Evolutionary conservation across 352 stramenopile species (phyloP), one percentile per base, ranked within the genome.

Genomic region (Phytophthora uliginosa): DNA sequence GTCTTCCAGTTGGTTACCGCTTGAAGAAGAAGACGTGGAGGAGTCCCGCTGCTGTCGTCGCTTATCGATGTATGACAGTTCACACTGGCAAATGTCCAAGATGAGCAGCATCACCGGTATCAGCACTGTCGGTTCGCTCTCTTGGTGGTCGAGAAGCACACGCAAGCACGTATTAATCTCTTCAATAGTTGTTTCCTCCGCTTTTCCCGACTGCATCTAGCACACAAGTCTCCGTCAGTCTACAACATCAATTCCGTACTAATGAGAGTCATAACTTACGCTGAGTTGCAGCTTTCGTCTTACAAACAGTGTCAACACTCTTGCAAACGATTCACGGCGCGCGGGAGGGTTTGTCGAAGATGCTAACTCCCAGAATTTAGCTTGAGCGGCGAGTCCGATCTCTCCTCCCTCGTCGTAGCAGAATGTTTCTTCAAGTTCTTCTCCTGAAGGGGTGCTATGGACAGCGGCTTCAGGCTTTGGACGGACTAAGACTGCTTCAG

Each of bases 341-440:
- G 10, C 38, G 13, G 36, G 7, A 12, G 73, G 71, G 9, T 59
- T 74, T 24, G 45, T 68, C 6, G 60, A 66, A 24, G 55, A 60
- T 3, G 65, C 58, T 34, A 91, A 63, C n/a, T 77, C 65, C 81
- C 83, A 89, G 28, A 89, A 81, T 34, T 61, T 74, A 5, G 57
- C 47, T 50, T 85, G 75, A 1, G 81, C 83, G 26, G 76, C 72
- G 3, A 74, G 24, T n/a, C 79, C 74, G 34, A 91, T 76, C 10
- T 79, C 75, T 7, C 63, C 75, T 10, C 60, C 69, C 65, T 83
- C 79, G 52, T 89, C 79, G 34, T 76, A 89, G 59, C 80, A 84
- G 22, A 83, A 77, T 1, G 80, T 84, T 66, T 90, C 78, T 65
- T 86, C 79, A 2, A 86, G 66, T 42, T 80, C 73, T 24, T 82